phyloP scores from a whole-genome alignment of 306 rosid species.

The Dryas octopetala region DNA sequence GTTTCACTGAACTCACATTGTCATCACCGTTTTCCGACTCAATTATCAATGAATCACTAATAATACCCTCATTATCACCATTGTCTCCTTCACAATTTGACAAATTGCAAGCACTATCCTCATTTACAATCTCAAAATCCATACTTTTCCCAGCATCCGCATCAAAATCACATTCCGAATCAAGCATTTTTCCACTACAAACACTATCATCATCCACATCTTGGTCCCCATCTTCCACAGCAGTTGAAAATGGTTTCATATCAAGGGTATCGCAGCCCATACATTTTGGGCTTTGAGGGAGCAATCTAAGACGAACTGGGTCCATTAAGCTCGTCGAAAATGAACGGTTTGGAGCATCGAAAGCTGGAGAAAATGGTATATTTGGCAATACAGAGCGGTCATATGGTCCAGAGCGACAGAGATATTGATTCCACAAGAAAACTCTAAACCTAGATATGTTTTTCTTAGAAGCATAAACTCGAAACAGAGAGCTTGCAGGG shows the following conservation, averaged over 20 bases:
- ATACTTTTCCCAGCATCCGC: constrained; percentile 46
- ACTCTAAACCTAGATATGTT: constrained; percentile 35
- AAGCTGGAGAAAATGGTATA: constrained; percentile 17
- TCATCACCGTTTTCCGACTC: constrained; percentile 28
- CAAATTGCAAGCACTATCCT: constrained; percentile 20
- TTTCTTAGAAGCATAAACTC: constrained; percentile 44
- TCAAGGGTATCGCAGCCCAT: constrained; percentile 9
- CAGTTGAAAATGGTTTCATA: constrained; percentile 44
- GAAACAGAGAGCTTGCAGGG: constrained; percentile 43
- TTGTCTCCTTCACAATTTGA: constrained; percentile 26
- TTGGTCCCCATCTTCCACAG: constrained; percentile 23
- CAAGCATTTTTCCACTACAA: constrained; percentile 8
- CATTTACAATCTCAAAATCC: constrained; percentile 34
- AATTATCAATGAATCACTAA: constrained; percentile 21
- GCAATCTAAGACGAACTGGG: constrained; percentile 9
- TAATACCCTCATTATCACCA: constrained; percentile 26
- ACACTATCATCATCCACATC: constrained; percentile 18
- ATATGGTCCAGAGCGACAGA: constrained; percentile 12
- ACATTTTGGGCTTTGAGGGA: constrained; percentile 28
- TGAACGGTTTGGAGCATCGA: constrained; percentile 24
- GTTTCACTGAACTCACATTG: constrained; percentile 24
- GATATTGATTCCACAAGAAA: constrained; percentile 35
- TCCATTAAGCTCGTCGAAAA: constrained; percentile 30
- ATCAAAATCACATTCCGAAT: constrained; percentile 36
- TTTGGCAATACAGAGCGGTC: constrained; percentile 25